Evolutionary conservation across 352 stramenopile species (phyloP).

Genomic region (Phytopythium montanum): DNA sequence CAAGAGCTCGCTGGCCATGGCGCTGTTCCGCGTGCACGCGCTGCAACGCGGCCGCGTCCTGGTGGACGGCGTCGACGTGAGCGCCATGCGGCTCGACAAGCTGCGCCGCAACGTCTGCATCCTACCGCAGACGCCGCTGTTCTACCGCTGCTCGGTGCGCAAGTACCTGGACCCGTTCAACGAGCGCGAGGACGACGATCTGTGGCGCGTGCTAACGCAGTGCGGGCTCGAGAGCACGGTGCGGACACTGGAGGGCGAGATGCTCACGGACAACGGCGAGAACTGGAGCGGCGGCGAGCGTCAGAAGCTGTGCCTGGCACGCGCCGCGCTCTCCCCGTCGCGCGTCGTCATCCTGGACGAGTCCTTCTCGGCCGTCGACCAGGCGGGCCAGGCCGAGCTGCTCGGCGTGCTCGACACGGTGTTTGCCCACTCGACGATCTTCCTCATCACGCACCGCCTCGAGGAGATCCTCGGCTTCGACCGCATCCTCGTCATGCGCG

Average conservation of each 20-base stretch:
- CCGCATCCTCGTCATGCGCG: conserved; percentile 31
- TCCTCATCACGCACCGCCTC: conserved; percentile 96
- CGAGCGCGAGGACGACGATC: conserved; percentile 53
- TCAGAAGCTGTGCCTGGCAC: conserved; percentile 95
- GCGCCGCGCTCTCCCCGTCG: conserved; percentile 90
- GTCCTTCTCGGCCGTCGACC: conserved; percentile 66
- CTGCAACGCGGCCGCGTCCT: conserved; percentile 56
- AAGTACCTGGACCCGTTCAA: conserved; percentile 91
- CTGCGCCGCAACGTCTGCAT: conserved; percentile 50
- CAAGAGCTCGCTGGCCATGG: conserved; percentile 57
- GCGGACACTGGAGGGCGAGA: conserved; percentile 24
- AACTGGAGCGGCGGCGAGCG: conserved; percentile 96
- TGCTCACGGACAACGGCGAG: conserved; percentile 82
- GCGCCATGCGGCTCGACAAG: conserved; percentile 26
- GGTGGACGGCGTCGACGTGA: conserved; percentile 88
- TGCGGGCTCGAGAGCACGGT: conserved; percentile 36
- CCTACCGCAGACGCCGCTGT: conserved; percentile 90
- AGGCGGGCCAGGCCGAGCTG: conserved; percentile 51
- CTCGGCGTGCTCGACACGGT: conserved; percentile 80
- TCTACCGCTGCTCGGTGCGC: conserved; percentile 90
- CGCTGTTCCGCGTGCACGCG: conserved; percentile 44
- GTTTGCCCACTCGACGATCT: conserved; percentile 92
- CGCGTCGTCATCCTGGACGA: conserved; percentile 88
- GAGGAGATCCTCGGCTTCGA: conserved; percentile 78
- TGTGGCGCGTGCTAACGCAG: conserved; percentile 40